phyloP scores from a whole-genome alignment of 2,329 filamentous ascomycete species.

The Blastomyces emzantsi region DNA sequence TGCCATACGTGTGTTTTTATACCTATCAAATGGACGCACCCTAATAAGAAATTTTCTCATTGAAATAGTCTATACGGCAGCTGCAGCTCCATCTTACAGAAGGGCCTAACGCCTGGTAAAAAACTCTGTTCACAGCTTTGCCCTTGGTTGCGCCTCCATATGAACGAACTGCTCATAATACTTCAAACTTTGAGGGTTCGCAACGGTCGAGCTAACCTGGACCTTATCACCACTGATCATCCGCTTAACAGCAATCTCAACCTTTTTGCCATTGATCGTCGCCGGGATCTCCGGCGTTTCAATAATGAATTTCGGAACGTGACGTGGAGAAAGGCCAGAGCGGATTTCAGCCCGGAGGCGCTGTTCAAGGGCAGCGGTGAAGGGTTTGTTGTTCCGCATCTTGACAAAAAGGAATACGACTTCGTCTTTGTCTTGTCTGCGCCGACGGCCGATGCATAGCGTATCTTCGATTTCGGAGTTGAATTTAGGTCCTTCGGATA shows the following conservation, averaged over 20 bases:
- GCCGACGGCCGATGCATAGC: conserved; percentile 33
- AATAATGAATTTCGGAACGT: conserved; percentile 37
- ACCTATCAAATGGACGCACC: not conserved
- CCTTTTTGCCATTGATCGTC: conserved; percentile 43
- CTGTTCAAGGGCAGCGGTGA: conserved; percentile 20
- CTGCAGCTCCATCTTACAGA: not conserved
- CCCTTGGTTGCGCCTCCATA: conserved; percentile 12
- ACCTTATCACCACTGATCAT: conserved; percentile 33
- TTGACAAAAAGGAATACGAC: conserved; percentile 36
- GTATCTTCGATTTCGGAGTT: conserved; percentile 30
- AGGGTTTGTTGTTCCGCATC: conserved; percentile 21
- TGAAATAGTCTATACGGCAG: not conserved
- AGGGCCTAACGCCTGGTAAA: not conserved
- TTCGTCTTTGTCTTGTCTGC: conserved; percentile 30
- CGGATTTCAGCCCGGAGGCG: conserved; percentile 20
- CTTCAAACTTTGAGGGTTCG: conserved; percentile 32
- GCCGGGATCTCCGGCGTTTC: conserved; percentile 34
- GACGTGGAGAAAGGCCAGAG: conserved; percentile 25
- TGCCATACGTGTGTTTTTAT: not conserved
- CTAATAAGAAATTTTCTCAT: not conserved
- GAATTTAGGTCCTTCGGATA: conserved; percentile 36
- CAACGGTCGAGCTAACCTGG: conserved; percentile 31
- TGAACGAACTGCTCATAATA: conserved; percentile 26
- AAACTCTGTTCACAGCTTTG: conserved; percentile 16
- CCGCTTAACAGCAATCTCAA: conserved; percentile 38